Evolutionary conservation across 768 basidiomycete species (phyloP).

Genomic region (Russula foetens): DNA sequence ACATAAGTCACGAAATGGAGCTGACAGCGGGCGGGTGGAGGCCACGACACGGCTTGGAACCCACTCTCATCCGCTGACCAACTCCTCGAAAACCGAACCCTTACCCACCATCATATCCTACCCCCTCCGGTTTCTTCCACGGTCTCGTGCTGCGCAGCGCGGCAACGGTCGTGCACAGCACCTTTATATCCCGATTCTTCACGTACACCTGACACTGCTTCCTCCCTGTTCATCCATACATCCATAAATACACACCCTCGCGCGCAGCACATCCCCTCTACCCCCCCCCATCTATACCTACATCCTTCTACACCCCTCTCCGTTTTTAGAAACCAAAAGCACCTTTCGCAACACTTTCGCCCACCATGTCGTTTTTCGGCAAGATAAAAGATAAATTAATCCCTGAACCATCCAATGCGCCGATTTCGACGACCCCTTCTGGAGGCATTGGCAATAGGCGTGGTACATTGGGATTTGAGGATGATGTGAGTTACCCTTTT

Average conservation of each 20-base stretch:
- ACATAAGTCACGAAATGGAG: neutral
- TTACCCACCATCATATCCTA: no score
- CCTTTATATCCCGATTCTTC: neutral
- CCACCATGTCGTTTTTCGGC: slow-evolving; percentile 48
- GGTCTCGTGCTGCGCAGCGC: neutral
- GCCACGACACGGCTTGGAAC: neutral
- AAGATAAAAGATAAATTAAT: slow-evolving; percentile 45
- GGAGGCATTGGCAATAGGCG: slow-evolving; percentile 53
- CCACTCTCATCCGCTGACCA: no score
- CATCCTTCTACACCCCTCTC: neutral
- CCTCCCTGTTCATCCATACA: neutral
- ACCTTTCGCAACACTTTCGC: neutral
- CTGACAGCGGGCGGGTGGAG: no score
- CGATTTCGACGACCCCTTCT: slow-evolving; percentile 33
- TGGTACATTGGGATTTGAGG: slow-evolving; percentile 52
- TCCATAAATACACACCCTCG: neutral
- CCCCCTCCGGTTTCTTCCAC: neutral
- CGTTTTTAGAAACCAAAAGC: no score
- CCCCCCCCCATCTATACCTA: neutral
- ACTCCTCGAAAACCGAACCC: no score
- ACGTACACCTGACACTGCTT: neutral
- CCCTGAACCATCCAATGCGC: slow-evolving; percentile 33
- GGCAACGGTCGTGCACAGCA: neutral
- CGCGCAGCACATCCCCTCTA: neutral
- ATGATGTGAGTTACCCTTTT: slow-evolving; percentile 51